Conservation (phyloP, 495 filamentous ascomycete genomes). For the Hyaloscypha variabilis region DNA sequence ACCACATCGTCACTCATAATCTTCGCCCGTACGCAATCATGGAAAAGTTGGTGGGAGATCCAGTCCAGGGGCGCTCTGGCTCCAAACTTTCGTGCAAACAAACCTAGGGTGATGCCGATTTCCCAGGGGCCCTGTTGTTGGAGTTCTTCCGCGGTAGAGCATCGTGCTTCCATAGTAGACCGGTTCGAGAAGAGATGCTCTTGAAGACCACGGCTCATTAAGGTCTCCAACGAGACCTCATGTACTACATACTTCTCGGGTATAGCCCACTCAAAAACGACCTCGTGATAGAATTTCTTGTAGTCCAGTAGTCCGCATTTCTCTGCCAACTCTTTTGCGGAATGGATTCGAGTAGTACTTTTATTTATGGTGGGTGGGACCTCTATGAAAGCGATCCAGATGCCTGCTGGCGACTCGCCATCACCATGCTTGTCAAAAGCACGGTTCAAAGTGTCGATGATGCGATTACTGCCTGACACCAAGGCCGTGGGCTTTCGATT, state of each 20-base stretch:
- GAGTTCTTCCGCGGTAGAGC: conserved; percentile 14
- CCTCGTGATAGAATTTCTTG: conserved; percentile 17
- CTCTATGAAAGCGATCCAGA: conserved; percentile 27
- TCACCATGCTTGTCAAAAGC: conserved; percentile 24
- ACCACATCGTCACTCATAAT: conserved; percentile 23
- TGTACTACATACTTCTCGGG: conserved; percentile 27
- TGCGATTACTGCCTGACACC: conserved; percentile 20
- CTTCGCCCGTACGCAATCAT: conserved; percentile 24
- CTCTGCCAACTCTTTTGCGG: conserved; percentile 21
- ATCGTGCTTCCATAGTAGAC: conserved; percentile 18
- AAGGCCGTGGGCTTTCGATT: conserved; percentile 21
- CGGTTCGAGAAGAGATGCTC: conserved; percentile 16
- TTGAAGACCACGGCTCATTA: conserved; percentile 25
- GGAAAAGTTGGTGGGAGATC: conserved; percentile 25
- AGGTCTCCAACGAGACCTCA: conserved; percentile 25
- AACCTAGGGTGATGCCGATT: conserved; percentile 22
- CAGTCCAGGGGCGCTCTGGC: conserved; percentile 24
- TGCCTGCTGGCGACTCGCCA: conserved; percentile 20
- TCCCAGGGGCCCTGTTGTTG: conserved; percentile 23
- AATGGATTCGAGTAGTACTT: conserved; percentile 15
- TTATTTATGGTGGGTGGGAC: conserved; percentile 7
- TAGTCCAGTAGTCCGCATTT: conserved; percentile 5
- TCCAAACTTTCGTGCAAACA: conserved; percentile 24
- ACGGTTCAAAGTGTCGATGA: conserved; percentile 20
- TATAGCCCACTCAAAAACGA: conserved; percentile 28